Evolutionary conservation across 1,284 basidiomycete genomes (phyloP).

Genomic region (Puccinia hordei): DNA sequence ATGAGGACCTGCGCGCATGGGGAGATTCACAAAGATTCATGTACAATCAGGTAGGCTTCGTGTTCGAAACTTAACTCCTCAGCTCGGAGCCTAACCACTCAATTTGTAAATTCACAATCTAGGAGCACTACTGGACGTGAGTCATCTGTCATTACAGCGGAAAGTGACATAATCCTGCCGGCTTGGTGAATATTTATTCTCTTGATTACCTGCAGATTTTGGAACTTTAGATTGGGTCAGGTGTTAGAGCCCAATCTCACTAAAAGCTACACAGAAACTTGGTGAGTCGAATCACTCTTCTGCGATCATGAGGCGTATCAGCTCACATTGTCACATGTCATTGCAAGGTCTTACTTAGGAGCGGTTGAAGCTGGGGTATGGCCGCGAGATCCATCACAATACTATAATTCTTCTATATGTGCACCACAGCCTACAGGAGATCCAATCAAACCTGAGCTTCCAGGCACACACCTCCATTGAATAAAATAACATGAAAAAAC

Average conservation of each 20-base stretch:
- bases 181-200: not conserved
- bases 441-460: not conserved
- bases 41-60: conserved; percentile 66
- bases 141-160: not conserved
- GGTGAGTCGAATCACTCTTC: conserved; percentile 8
- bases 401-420: conserved; percentile 68
- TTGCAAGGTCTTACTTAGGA: conserved; percentile 70
- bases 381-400: conserved; percentile 66
- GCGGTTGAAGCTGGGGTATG: conserved; percentile 67
- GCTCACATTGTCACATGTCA: not conserved
- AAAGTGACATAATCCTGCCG: not conserved
- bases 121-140: conserved; percentile 43
- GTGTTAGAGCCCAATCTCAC: conserved; percentile 14
- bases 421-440: conserved; percentile 53
- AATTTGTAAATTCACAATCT: not conserved
- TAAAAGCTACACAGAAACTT: not conserved
- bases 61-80: not conserved
- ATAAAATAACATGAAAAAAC: not conserved
- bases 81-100: not conserved
- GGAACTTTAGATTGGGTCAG: conserved; percentile 71
- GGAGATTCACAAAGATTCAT: conserved; percentile 76
- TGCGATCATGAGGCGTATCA: not conserved
- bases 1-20: conserved; percentile 61
- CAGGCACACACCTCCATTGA: not conserved
- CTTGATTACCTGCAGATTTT: conserved; percentile 61